Evolutionary conservation across 768 basidiomycete genomes (phyloP), one percentile per base, ranked within the genome.

Genomic region (Lactarius hatsudake): DNA sequence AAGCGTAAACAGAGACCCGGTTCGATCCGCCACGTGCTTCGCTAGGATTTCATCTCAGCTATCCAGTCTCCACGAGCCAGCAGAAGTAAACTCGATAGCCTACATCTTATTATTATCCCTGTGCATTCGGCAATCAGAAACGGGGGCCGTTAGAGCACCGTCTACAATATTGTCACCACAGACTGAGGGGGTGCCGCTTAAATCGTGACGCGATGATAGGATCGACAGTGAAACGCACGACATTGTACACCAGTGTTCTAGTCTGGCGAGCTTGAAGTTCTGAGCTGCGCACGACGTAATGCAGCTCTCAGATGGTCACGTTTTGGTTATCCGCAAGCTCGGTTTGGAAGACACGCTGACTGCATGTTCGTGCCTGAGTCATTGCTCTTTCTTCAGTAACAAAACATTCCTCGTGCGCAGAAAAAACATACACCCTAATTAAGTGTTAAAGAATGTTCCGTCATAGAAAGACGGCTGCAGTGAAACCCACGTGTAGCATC

Each of bases 21-120:
- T 87, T 87, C 1, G 86, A 83, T 7, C 86, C 91, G 73, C 91
- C 91, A 69, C 91, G 93, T 53, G 86, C 84, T 74, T 88, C 81
- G 12, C 87, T 88, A 65, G 54, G 34, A 65, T 38, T 51, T n/a
- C 2, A 30, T 28, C 65, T 62, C 65, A 60, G 34, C 40, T 12
- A 7, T 54, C 0, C n/a, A 26, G 42, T 36, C 30, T 43, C 54
- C 48, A 40, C 18, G 23, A 23, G n/a, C n/a, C 10, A 23, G n/a
- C n/a, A 23, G 12, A 43, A 36, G 3, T 12, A 30, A 32, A 18
- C 8, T 13, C 17, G 26, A 20, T 10, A 0, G 75, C 87, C 70
- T 70, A 89, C 90, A 83, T 80, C 10, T 84, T 43, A 65, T 86
- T 87, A 23, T 91, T 93, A 23, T 81, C 81, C 68, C 93, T 94